Conservation (phyloP, 139 green algal species). For the Chlorella vulgaris region DNA sequence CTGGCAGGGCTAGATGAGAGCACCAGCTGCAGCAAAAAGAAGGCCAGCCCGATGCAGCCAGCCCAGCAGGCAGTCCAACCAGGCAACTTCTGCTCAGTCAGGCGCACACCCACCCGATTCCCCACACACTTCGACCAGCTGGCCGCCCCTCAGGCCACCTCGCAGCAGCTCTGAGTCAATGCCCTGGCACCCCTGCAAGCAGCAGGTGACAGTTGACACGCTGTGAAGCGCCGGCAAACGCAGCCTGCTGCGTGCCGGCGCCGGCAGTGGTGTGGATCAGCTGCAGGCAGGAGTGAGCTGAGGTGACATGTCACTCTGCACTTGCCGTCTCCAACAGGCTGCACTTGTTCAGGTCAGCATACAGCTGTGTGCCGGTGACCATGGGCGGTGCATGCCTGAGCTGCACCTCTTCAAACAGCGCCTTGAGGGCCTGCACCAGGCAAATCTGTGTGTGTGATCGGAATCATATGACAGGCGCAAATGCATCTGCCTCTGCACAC, state of each 20-base stretch:
- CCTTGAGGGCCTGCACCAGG: neutral
- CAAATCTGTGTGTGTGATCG: no score
- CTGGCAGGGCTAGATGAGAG: no score
- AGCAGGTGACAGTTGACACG: neutral
- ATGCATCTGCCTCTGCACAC: neutral
- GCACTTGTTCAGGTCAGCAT: neutral
- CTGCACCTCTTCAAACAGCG: neutral
- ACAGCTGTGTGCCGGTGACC: slow-evolving; percentile 17
- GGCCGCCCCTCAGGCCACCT: slow-evolving; percentile 33
- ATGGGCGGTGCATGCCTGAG: slow-evolving; percentile 8
- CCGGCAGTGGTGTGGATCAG: neutral
- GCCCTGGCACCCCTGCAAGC: slow-evolving; percentile 14
- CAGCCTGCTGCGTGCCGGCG: neutral
- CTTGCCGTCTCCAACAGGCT: slow-evolving; percentile 15
- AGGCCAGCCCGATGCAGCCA: no score
- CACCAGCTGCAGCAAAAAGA: no score
- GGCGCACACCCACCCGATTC: slow-evolving; percentile 21
- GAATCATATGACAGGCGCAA: neutral
- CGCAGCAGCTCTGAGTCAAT: slow-evolving; percentile 39
- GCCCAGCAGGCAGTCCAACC: neutral
- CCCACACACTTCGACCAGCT: slow-evolving; percentile 40
- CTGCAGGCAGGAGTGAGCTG: neutral
- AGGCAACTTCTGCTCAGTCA: neutral
- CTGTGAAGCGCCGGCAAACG: neutral
- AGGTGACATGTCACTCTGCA: no score